Base-by-base conservation (phyloP, 1,139 yeast genomes). In the Ogataea hybrid region DNA sequence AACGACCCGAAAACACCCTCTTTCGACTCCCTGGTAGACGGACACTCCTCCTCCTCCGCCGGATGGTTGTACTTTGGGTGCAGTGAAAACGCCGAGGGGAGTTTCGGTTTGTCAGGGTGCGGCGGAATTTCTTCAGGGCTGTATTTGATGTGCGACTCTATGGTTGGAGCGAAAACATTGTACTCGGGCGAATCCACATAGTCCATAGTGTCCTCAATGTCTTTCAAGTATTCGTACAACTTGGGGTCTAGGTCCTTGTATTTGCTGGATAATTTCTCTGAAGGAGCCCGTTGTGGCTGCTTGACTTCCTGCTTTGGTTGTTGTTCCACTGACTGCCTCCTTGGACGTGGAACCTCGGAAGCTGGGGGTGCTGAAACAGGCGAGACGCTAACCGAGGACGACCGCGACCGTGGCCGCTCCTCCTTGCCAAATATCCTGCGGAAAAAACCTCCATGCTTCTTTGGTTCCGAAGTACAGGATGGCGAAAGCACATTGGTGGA, bases 141-240 rank as follows among this genome's bases (percentile, higher is more conserved):
- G 25, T 63, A 54, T 23, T 49, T 52, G 28, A 52, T 35, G 25
- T 49, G 43, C 5, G 54, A 49, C n/a, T 43, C 46, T 11, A 52
- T 51, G 2, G 50, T 28, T 2, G 61, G 58, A 10, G 58, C 53
- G 41, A 52, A 58, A 9, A 58, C 52, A 25, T 46, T 44, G 17
- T 43, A 38, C 16, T 37, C 34, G 5, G 44, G 36, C n/a, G 50
- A 28, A 7, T 23, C 21, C 6, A 18, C 23, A 6, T 40, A 34
- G 15, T 39, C 53, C 35, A 32, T 45, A 32, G 36, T 47, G 25
- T 20, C 49, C 37, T 55, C 59, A 14, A 59, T 47, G 17, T 58
- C 64, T 37, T 69, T 67, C 43, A 83, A 65, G 53, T 81, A 83
- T 41, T 77, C 80, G 30, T 77, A 76, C 29, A 83, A 58, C 49